phyloP scores from a whole-genome alignment of 2,329 filamentous ascomycete genomes.

The Colletotrichum sp. region DNA sequence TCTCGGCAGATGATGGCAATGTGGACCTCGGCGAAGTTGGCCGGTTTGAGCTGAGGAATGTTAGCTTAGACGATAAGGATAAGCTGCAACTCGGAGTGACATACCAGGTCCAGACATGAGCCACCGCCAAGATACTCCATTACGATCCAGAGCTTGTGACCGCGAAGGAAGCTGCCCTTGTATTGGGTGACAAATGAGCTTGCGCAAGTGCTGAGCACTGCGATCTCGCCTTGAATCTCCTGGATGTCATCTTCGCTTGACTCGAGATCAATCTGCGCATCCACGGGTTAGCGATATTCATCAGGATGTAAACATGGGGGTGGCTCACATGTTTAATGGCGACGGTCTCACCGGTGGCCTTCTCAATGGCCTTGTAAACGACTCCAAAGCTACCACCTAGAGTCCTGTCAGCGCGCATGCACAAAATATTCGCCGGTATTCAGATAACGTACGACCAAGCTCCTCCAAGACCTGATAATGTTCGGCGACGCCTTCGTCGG shows the following conservation, averaged over 20 bases:
- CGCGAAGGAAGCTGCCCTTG: constrained; percentile 93
- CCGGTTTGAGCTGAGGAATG: constrained; percentile 78
- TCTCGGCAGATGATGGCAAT: constrained; percentile 96
- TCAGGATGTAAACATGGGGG: background rate
- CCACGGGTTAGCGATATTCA: background rate
- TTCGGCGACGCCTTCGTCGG: constrained; percentile 73
- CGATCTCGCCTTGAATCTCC: constrained; percentile 97
- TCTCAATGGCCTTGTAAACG: constrained; percentile 96
- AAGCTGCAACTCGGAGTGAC: constrained; percentile 27
- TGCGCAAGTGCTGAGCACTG: constrained; percentile 91
- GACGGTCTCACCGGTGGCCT: constrained; percentile 87
- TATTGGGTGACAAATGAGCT: constrained; percentile 96
- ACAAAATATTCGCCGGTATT: background rate
- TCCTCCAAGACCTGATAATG: constrained; percentile 97
- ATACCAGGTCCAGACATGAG: constrained; percentile 90
- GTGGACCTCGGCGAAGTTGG: constrained; percentile 84
- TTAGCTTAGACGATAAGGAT: constrained; percentile 32
- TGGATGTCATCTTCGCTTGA: constrained; percentile 98
- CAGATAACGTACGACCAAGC: constrained; percentile 77
- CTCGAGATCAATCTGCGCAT: constrained; percentile 88
- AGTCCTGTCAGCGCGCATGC: constrained; percentile 12
- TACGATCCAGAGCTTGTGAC: constrained; percentile 98
- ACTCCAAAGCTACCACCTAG: constrained; percentile 93
- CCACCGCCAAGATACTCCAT: constrained; percentile 98
- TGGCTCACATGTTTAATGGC: constrained; percentile 90